Percentiles rank a stretch among this genome's conserved stretches.
phyloP scores from a whole-genome alignment of 768 basidiomycete species.

The Boletus speciosus region DNA sequence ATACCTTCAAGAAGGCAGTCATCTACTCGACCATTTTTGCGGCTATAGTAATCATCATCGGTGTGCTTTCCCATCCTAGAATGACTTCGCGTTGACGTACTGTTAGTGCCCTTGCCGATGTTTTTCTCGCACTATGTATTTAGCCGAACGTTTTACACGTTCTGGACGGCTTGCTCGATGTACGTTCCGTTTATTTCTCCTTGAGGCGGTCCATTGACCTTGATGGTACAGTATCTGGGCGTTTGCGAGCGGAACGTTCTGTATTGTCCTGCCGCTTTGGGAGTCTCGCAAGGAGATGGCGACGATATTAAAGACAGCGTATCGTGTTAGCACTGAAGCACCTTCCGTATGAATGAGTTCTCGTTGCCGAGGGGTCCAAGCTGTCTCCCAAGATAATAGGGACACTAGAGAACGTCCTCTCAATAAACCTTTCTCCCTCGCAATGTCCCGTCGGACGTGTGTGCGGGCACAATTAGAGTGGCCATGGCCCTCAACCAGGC shows the following conservation, averaged over 20 bases:
- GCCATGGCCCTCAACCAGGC: too few species aligned
- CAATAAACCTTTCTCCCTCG: too few species aligned
- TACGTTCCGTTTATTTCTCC: conserved; percentile 13
- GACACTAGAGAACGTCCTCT: too few species aligned
- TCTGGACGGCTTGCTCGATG: conserved; percentile 40
- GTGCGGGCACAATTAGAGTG: too few species aligned
- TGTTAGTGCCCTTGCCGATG: conserved; percentile 37
- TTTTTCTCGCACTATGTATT: conserved; percentile 39
- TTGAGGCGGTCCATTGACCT: conserved; percentile 1
- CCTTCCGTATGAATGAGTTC: background rate
- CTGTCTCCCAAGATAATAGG: too few species aligned
- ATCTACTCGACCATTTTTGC: conserved; percentile 34
- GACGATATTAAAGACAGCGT: conserved; percentile 18
- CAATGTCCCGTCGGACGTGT: too few species aligned
- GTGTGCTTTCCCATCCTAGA: conserved; percentile 11
- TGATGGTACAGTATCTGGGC: conserved; percentile 31
- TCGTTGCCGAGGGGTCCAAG: background rate
- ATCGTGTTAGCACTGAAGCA: background rate
- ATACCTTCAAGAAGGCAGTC: conserved; percentile 32
- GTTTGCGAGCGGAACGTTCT: conserved; percentile 35
- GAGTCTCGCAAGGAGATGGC: conserved; percentile 35
- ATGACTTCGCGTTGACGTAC: background rate
- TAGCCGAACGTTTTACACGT: conserved; percentile 34
- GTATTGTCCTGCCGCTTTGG: conserved; percentile 37
- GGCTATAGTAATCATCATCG: conserved; percentile 33